Evolutionary conservation across 306 rosid species (phyloP).

Genomic region (Cyclanthera cordifolia): DNA sequence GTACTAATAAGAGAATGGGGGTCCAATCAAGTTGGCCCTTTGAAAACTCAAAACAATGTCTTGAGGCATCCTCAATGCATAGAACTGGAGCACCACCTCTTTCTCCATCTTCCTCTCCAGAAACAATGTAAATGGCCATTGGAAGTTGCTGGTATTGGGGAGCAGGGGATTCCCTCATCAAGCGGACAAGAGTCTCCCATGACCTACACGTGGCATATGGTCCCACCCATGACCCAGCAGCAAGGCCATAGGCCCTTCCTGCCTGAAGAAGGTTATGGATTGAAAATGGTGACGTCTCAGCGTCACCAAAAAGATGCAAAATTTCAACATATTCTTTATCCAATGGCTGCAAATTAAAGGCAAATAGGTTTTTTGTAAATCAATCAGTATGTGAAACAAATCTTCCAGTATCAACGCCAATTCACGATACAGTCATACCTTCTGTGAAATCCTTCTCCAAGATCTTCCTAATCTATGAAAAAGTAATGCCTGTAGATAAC

Average conservation of each 20-base stretch:
- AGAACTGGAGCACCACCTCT: constrained; percentile 97
- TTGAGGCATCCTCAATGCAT: constrained; percentile 67
- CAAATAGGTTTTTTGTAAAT: neutral
- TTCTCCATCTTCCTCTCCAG: constrained; percentile 98
- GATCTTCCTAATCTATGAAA: constrained; percentile 77
- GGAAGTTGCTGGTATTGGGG: constrained; percentile 59
- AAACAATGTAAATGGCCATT: constrained; percentile 81
- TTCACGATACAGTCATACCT: constrained; percentile 38
- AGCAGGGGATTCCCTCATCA: constrained; percentile 31
- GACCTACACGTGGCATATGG: constrained; percentile 98
- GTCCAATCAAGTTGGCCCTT: constrained; percentile 52
- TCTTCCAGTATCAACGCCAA: neutral
- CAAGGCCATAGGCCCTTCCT: constrained; percentile 73
- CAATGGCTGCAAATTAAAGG: constrained; percentile 35
- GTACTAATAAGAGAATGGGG: constrained; percentile 86
- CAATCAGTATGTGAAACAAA: neutral
- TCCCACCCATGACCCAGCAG: constrained; percentile 97
- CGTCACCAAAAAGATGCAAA: constrained; percentile 75
- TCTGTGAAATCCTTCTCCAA: constrained; percentile 57
- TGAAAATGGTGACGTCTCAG: constrained; percentile 54
- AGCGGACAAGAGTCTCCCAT: constrained; percentile 74
- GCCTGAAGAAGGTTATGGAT: constrained; percentile 85
- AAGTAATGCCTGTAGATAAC: constrained; percentile 55
- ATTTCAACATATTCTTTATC: constrained; percentile 56
- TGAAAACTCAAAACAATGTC: constrained; percentile 57